Evolutionary conservation across 1,284 basidiomycete genomes (phyloP), one percentile per base, ranked within the genome.

Genomic region (Rhodotorula sp.): DNA sequence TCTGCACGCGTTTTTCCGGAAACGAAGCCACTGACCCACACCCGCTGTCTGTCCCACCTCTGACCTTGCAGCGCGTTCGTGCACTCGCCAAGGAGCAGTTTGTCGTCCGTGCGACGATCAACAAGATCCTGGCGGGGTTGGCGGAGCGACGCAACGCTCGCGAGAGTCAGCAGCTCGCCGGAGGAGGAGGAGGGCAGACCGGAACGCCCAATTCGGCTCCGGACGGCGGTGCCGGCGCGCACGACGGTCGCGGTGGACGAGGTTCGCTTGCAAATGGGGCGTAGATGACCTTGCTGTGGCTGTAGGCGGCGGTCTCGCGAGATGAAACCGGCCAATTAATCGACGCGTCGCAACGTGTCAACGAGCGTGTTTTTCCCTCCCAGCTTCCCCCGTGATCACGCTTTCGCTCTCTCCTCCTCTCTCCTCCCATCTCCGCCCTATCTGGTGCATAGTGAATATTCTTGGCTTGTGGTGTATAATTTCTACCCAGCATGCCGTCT

Each of bases 11-110:
- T 28, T 28, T n/a, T 28, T 60, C 48, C 15, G 34, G 19, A 6
- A 2, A 15, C 31, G 3, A 7, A 4, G 14, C 12, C 54, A 18
- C 38, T 31, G n/a, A 5, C 12, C 2, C 2, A 28, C 26, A 31
- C 45, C 12, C 26, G 26, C 15, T 38, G n/a, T 55, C n/a, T 49
- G 48, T 18, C 48, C 16, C 28, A 16, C 48, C 21, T 49, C 28
- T 28, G 7, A 18, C 7, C 66, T 69, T 63, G 75, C 80, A 95
- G 93, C 89, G 89, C 60, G 90, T 90, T 18, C 88, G 95, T 71
- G 85, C 89, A 62, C 85, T 97, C 60, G 93, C 93, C 56, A 89
- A 95, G 82, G 94, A 97, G 80, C 95, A 97, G 80, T 97, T 94
- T 80, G 89, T 90, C 88, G 92, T 93, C 82, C 73, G 80, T 5